phyloP scores from a whole-genome alignment of 2,329 filamentous ascomycete species.

The Juglanconis oblonga region DNA sequence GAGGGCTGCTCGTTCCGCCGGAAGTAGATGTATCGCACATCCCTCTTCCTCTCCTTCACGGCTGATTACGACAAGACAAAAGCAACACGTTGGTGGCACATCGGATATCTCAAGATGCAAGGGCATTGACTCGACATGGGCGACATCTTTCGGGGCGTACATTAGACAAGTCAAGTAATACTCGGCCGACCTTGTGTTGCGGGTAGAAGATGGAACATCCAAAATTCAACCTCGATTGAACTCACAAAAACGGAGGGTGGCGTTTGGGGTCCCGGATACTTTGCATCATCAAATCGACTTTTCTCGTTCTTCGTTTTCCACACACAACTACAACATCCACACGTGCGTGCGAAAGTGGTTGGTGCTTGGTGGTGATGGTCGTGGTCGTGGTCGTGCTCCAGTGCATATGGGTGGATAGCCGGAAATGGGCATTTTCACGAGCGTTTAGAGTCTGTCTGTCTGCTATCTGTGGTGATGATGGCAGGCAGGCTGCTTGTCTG shows the following conservation, averaged over 20 bases:
- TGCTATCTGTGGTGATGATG: slow-evolving; percentile 6
- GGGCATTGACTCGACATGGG: slow-evolving; percentile 44
- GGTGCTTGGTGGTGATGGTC: slow-evolving; percentile 30
- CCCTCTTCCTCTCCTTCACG: slow-evolving; percentile 41
- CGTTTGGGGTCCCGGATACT: slow-evolving; percentile 80
- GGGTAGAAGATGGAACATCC: slow-evolving; percentile 71
- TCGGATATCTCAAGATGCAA: slow-evolving; percentile 54
- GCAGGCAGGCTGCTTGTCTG: slow-evolving; percentile 26
- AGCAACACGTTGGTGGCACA: slow-evolving; percentile 39
- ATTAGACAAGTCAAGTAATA: slow-evolving; percentile 36
- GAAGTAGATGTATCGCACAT: slow-evolving; percentile 73
- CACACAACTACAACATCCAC: not conserved
- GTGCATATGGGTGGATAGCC: slow-evolving; percentile 49
- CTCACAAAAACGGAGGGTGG: slow-evolving; percentile 50
- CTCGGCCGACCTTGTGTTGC: slow-evolving; percentile 39
- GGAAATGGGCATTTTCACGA: slow-evolving; percentile 56
- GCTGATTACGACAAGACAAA: slow-evolving; percentile 49
- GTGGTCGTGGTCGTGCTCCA: not conserved
- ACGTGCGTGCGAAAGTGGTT: slow-evolving; percentile 39
- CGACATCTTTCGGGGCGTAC: slow-evolving; percentile 24
- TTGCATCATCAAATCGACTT: slow-evolving; percentile 54
- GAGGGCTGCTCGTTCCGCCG: slow-evolving; percentile 99
- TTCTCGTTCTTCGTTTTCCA: slow-evolving; percentile 28
- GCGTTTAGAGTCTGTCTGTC: slow-evolving; percentile 37
- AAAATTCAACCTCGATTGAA: slow-evolving; percentile 52